Evolutionary conservation across 2,329 filamentous ascomycete genomes (phyloP), one percentile per base, ranked within the genome.

Genomic region (Phyllosticta ampelicida): DNA sequence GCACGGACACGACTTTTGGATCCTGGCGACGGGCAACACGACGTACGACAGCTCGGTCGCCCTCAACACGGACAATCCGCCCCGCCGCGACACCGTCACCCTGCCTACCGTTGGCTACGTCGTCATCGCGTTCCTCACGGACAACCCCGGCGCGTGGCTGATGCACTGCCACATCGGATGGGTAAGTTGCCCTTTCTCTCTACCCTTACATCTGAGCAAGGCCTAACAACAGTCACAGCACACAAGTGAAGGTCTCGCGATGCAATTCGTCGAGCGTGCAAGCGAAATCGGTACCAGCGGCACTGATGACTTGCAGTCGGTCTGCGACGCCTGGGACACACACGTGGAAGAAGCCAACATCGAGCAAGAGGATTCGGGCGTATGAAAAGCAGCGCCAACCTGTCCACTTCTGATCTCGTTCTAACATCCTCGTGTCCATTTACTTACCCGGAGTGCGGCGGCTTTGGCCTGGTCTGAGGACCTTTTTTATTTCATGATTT

Each of bases 101-200:
- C 61, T 71, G 9, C 70, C 67, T 0, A 61, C 56, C 6, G 54
- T 57, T 10, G 70, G 70, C 13, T 75, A 76, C 62, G 73, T 72
- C 9, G 76, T 80, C 16, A 66, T 83, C 28, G 78, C 79, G 19
- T 81, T 81, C 69, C 66, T 70, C 60, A 75, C 77, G 1, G 71
- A 75, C 53, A 81, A 82, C 65, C 79, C 80, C 0, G 80, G 80
- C 9, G 66, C 67, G 1, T 72, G 69, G 70, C 16, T 44, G 6
- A 44, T 44, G 26, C 50, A 44, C 36, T 44, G 36, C 36, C 36
- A 44, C 13, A 44, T 44, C 36, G 36, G 36, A 44, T 44, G 36
- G 36, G 36, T 44, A n/a, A 44, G 36, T 44, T n/a, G n/a, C n/a
- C n/a, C n/a, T n/a, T n/a, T n/a, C n/a, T n/a, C n/a, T n/a, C 16